phyloP scores from a whole-genome alignment of 1,284 basidiomycete species.

The Crucibulum parvulum region DNA sequence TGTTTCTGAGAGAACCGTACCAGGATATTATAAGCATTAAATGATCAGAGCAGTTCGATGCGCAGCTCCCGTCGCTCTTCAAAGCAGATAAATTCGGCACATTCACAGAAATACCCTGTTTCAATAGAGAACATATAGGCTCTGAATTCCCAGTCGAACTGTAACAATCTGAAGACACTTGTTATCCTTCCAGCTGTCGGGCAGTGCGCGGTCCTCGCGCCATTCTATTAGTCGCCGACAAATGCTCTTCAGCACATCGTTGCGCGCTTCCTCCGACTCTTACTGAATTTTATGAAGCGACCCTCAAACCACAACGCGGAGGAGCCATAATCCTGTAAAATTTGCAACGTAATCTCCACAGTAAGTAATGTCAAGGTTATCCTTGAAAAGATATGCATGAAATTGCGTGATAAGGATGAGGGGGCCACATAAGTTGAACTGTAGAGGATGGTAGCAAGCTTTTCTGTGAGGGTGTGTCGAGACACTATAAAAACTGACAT shows the following conservation, averaged over 20 bases:
- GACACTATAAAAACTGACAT: slow-evolving; percentile 42
- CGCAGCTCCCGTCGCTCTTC: slow-evolving; percentile 55
- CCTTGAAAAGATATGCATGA: slow-evolving; percentile 50
- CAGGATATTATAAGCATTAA: slow-evolving; percentile 40
- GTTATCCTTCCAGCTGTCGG: slow-evolving; percentile 29
- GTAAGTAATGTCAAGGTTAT: slow-evolving; percentile 56
- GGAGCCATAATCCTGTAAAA: slow-evolving; percentile 53
- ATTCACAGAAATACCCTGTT: slow-evolving; percentile 47
- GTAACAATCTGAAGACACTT: slow-evolving; percentile 44
- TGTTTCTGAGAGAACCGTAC: slow-evolving; percentile 54
- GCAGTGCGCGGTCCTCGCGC: slow-evolving; percentile 30
- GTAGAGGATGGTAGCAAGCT: slow-evolving; percentile 55
- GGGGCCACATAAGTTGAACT: slow-evolving; percentile 38
- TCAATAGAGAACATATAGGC: slow-evolving; percentile 63
- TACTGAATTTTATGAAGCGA: slow-evolving; percentile 43
- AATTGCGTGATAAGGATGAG: slow-evolving; percentile 52
- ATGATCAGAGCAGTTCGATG: slow-evolving; percentile 32
- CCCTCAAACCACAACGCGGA: slow-evolving; percentile 23
- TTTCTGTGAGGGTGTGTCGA: slow-evolving; percentile 38
- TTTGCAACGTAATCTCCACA: slow-evolving; percentile 41
- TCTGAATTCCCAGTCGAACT: slow-evolving; percentile 63
- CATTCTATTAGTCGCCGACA: slow-evolving; percentile 35
- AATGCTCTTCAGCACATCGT: slow-evolving; percentile 49
- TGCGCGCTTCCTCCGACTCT: slow-evolving; percentile 35
- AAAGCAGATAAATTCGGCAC: slow-evolving; percentile 38